Base-by-base conservation (phyloP, 352 stramenopile species). In the Phytophthora litchii region DNA sequence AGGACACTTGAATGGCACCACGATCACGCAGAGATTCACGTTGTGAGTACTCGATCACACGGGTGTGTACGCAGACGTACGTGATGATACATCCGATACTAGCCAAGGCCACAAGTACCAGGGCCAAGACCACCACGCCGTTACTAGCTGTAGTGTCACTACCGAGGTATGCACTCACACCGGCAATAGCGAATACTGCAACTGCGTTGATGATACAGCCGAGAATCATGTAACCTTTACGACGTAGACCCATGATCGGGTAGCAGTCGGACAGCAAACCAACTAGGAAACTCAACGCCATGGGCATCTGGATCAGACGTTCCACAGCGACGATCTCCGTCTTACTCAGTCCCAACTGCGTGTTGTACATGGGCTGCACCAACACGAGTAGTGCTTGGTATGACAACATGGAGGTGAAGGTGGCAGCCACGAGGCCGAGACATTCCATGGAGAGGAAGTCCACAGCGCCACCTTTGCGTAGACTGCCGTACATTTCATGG, bases 201-300 rank as follows among this genome's bases (percentile, higher is more conserved):
- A 80, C 63, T 23, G 64, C 81, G 54, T 87, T 90, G 51, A 90
- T 61, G 59, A 83, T 63, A 40, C 70, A 81, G 4, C 93, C 93
- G 29, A 95, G 53, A 32, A 96, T 86, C 74, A 97, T 96, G 72
- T 97, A 98, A 11, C 86, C 83, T 71, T 97, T 97, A 41, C 91
- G 80, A 17, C 86, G 89, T 14, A 93, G 75, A 2, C 91, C 89
- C 73, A 90, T 88, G 72, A 97, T 94, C 29, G 93, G 91, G 58
- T 95, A 92, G 45, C 80, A 96, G 64, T 98, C 90, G 14, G 80
- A 95, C 11, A 97, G 55, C 2, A 97, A 70, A 27, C 91, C 91
- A 35, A 97, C 79, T 11, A 97, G 70, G 38, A 97, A 91, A 70
- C 91, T 96, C 43, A 97, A 78, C 13, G 77, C 82, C 81, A 91